phyloP scores from a whole-genome alignment of 2,329 filamentous ascomycete species.

The Thielaviopsis populi region DNA sequence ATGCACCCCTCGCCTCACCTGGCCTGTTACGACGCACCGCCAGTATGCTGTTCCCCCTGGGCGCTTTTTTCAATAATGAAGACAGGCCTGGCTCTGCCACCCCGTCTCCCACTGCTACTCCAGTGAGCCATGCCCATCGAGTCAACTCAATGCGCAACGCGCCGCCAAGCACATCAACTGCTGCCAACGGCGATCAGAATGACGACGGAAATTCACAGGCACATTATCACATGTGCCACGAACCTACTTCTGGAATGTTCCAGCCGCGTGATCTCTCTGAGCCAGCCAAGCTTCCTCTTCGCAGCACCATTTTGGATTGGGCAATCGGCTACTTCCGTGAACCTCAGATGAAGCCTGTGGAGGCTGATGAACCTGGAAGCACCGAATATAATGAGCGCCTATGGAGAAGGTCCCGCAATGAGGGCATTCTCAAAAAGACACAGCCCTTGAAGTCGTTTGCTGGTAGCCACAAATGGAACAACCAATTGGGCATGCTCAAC shows the following conservation, averaged over 20 bases:
- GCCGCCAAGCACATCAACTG: slow-evolving; percentile 20
- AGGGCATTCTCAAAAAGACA: slow-evolving; percentile 79
- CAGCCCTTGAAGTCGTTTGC: slow-evolving; percentile 87
- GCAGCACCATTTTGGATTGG: slow-evolving; percentile 82
- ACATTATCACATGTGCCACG: slow-evolving; percentile 60
- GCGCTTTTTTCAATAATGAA: slow-evolving; percentile 36
- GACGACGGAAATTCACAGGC: slow-evolving; percentile 51
- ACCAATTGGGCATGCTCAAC: slow-evolving; percentile 66
- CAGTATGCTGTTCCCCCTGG: slow-evolving; percentile 44
- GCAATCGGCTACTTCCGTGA: slow-evolving; percentile 96
- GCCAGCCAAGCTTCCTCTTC: slow-evolving; percentile 54
- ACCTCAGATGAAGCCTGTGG: slow-evolving; percentile 92
- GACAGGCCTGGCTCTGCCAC: slow-evolving; percentile 27
- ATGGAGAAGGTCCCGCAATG: slow-evolving; percentile 85
- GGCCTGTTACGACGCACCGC: slow-evolving; percentile 49
- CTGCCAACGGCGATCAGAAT: slow-evolving; percentile 54
- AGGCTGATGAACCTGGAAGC: slow-evolving; percentile 90
- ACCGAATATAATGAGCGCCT: slow-evolving; percentile 90
- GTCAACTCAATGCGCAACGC: slow-evolving; percentile 19
- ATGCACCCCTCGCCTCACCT: slow-evolving; percentile 37
- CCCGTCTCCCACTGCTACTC: slow-evolving; percentile 18
- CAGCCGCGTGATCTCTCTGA: slow-evolving; percentile 44
- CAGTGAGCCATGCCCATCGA: slow-evolving; percentile 21
- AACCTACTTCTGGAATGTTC: slow-evolving; percentile 68
- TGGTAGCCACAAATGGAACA: slow-evolving; percentile 74